Evolutionary conservation across 306 rosid species (phyloP), one percentile per base, ranked within the genome.

Genomic region (Trifolium pratense): DNA sequence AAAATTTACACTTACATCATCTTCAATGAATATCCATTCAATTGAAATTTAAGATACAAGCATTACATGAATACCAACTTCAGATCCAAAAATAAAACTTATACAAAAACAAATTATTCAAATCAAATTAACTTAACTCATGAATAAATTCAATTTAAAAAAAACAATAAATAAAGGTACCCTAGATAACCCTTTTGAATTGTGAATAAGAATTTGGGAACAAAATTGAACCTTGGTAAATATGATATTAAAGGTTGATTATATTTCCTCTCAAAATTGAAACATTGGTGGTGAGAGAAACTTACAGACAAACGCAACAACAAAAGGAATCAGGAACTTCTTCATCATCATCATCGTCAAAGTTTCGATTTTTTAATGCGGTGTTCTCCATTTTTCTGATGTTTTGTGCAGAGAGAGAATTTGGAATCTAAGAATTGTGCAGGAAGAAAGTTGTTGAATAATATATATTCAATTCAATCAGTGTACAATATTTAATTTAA

Each of bases 221-320:
- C 58, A 61, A 71, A 51, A 66, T 65, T 57, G 63, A 70, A 53
- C 9, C 40, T 65, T 31, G 75, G 37, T 46, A 31, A 58, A 52
- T 29, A 70, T 59, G 70, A 51, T 4, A 34, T n/a, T 13, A 20
- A 67, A 67, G 46, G 60, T 14, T 53, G 4, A 9, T 53, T 20
- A 29, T 20, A 5, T 10, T 25, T 23, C 2, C 0, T 20, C 17
- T 46, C 7, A 14, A n/a, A 76, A 57, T 45, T 48, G 62, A 16
- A 57, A 5, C 8, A 31, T 13, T 36, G 39, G 39, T 36, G 16
- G 66, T 20, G 20, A 21, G 65, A 71, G 34, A 75, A 75, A 77
- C 90, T 86, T 67, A 90, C 97, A 82, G 45, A 71, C 98, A 93
- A 73, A 88, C 90, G 76, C 91, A 87, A 81, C 97, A 90, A 34